Base-by-base conservation (phyloP, 202 grass and related monocot species). In the Miscanthus sacchariflorus region DNA sequence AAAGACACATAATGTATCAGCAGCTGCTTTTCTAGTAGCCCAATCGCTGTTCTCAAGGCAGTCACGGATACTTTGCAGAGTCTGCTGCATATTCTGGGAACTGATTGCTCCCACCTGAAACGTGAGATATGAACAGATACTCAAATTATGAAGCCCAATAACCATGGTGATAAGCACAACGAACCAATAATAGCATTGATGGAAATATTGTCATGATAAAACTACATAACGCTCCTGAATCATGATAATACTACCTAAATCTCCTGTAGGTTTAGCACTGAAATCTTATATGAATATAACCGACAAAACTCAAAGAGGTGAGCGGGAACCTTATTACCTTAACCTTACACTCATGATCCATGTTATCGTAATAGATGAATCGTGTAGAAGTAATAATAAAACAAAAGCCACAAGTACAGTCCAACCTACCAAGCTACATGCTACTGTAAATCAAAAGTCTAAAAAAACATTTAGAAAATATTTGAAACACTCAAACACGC, bases 31-130 rank as follows among this genome's bases (percentile, higher is more conserved):
- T 84, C 97, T 93, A 39, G 97, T 88, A 84, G 91, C 94, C 97
- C 97, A 99, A 84, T 99, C 97, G 54, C 86, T 96, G 68, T 91
- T 99, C 65, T 99, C 93, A 78, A 99, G 94, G 72, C 94, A 99
- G 67, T 96, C 97, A 46, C 90, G 89, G 89, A 91, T 87, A 56
- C 81, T 99, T 88, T 96, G 97, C 59, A 99, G 87, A 58, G 92
- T 86, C 77, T 91, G 94, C 71, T 91, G 97, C 90, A 99, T 99
- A 85, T 88, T 96, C 76, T 95, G 97, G 28, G 84, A 76, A 87
- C 83, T 95, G 48, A 99, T 95, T 76, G 97, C 97, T 93, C 97
- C 94, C 87, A 99, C 97, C 93, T 97, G 91, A 93, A 90, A 90
- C 30, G 69, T 24, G 88, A 73, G 9, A 80, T 43, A 74, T 68